phyloP scores from a whole-genome alignment of 495 filamentous ascomycete species.

The Extremus antarcticus region DNA sequence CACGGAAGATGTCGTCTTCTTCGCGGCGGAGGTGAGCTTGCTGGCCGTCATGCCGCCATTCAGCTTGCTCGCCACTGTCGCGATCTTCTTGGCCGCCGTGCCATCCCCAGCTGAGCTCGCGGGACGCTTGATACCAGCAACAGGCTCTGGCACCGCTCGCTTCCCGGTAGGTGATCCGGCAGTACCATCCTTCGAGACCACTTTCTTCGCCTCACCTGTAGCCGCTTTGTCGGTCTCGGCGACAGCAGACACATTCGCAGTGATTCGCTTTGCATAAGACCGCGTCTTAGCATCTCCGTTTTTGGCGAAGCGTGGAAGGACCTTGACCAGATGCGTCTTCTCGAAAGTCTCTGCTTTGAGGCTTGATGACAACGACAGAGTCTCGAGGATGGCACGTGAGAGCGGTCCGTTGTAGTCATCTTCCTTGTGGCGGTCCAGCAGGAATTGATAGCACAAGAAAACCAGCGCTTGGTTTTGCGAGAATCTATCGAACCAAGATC shows the following conservation, averaged over 20 bases:
- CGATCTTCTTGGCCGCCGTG: slow-evolving; percentile 27
- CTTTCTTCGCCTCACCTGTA: slow-evolving; percentile 28
- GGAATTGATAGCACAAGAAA: slow-evolving; percentile 48
- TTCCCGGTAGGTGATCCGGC: slow-evolving; percentile 22
- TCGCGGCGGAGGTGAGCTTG: slow-evolving; percentile 2
- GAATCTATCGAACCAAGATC: slow-evolving; percentile 33
- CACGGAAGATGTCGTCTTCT: slow-evolving; percentile 7
- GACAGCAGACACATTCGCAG: slow-evolving; percentile 45
- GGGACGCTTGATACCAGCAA: slow-evolving; percentile 37
- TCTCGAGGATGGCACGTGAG: slow-evolving; percentile 52
- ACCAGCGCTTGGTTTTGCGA: slow-evolving; percentile 47
- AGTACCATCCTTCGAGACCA: slow-evolving; percentile 31
- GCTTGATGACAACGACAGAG: slow-evolving; percentile 50
- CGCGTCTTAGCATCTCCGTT: slow-evolving; percentile 55
- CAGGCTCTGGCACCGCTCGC: slow-evolving; percentile 23
- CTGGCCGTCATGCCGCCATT: slow-evolving; percentile 27
- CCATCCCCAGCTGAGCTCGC: slow-evolving; percentile 33
- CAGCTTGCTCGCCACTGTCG: slow-evolving; percentile 32
- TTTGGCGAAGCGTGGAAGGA: slow-evolving; percentile 52
- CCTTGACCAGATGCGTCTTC: slow-evolving; percentile 55
- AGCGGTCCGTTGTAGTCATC: slow-evolving; percentile 55
- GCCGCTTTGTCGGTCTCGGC: slow-evolving; percentile 25
- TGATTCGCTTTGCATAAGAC: slow-evolving; percentile 44
- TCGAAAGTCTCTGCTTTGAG: slow-evolving; percentile 51
- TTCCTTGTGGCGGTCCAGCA: slow-evolving; percentile 52